These are phyloP conservation scores for Yamadazyma dushanensis DNA, from an alignment of 1,139 yeast genomes.

Conservation along the genomic window DNA sequence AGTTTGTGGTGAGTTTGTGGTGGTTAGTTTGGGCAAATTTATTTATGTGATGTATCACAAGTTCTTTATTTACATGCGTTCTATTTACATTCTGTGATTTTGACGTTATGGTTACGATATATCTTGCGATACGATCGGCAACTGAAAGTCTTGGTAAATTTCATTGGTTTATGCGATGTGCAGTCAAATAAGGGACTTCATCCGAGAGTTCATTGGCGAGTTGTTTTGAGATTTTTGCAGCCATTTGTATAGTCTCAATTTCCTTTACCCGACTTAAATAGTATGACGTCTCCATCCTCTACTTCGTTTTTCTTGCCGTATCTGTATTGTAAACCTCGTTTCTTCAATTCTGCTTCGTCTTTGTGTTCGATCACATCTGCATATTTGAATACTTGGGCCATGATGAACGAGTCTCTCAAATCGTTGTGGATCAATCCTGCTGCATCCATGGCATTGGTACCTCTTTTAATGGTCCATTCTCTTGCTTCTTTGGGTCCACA, in stretches of 20 bases:
- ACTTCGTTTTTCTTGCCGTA: conserved; percentile 73
- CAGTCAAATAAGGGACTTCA: no score
- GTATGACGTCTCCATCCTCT: conserved; percentile 75
- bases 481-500: conserved; percentile 89
- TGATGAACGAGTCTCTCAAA: conserved; percentile 77
- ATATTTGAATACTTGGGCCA: conserved; percentile 86
- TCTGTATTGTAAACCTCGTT: conserved; percentile 51
- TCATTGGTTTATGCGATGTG: no score
- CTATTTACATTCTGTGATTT: no score
- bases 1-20: neutral
- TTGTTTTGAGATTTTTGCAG: no score
- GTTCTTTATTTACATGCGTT: no score
- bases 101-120: no score
- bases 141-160: no score
- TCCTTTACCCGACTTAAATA: conserved; percentile 57
- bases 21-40: no score
- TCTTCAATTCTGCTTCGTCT: conserved; percentile 45
- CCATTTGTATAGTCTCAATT: no score
- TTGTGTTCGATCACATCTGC: conserved; percentile 54
- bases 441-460: conserved; percentile 85
- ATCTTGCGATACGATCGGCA: no score
- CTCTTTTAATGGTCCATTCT: conserved; percentile 86
- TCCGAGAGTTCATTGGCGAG: no score
- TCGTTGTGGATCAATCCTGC: conserved; percentile 95
- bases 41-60: no score